Evolutionary conservation across 257 asterid genomes (phyloP).

Genomic region (Primulina eburnea): DNA sequence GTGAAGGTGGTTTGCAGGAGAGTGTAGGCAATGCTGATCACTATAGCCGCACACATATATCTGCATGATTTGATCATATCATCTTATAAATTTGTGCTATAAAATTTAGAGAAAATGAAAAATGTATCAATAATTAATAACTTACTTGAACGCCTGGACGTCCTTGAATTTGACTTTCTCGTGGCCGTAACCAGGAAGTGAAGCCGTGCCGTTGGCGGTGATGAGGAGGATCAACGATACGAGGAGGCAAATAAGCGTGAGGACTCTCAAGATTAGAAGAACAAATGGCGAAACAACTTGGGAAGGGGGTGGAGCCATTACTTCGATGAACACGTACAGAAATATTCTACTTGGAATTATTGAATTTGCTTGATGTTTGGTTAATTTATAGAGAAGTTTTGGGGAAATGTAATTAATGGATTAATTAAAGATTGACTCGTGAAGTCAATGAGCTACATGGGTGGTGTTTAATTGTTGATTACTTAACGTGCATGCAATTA

Average conservation of each 20-base stretch:
- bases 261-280: constrained; percentile 34
- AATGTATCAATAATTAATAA: not conserved
- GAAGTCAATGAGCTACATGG: not conserved
- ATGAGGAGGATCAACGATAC: constrained; percentile 38
- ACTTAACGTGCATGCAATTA: not conserved
- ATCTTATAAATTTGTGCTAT: too few relatives aligned
- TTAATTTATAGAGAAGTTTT: not conserved
- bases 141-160: constrained; percentile 35
- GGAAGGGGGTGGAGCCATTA: constrained; percentile 36
- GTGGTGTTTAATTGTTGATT: too few relatives aligned
- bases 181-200: not conserved
- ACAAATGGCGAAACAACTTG: constrained; percentile 32
- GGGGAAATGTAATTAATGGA: not conserved
- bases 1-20: constrained; percentile 31
- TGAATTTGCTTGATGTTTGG: not conserved
- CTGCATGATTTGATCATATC: constrained; percentile 12
- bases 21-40: constrained; percentile 34
- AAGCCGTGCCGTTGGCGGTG: constrained; percentile 24
- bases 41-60: constrained; percentile 34
- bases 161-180: constrained; percentile 24
- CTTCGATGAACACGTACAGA: not conserved
- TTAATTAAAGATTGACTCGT: not conserved
- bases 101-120: too few relatives aligned
- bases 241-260: constrained; percentile 37
- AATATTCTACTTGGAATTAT: not conserved